Evolutionary conservation across 2,329 filamentous ascomycete genomes (phyloP).

Genomic region (Hypoxylon sp.): DNA sequence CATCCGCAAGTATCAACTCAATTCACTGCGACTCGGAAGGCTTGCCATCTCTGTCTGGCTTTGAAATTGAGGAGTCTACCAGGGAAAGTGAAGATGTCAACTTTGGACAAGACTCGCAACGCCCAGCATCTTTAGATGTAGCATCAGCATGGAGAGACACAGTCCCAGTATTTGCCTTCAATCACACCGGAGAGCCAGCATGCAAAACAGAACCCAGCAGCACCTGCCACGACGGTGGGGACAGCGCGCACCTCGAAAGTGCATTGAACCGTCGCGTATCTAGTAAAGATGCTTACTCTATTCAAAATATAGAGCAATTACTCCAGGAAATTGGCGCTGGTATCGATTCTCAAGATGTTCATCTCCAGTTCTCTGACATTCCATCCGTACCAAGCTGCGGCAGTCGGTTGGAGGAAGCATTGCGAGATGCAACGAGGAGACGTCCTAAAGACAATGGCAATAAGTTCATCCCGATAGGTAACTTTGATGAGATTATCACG

Average conservation of each 20-base stretch:
- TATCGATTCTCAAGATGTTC: neutral
- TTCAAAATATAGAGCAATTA: neutral
- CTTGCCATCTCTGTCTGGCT: too few relatives aligned
- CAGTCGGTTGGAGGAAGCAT: neutral
- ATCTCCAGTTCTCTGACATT: constrained; percentile 2
- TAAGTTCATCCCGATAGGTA: constrained; percentile 20
- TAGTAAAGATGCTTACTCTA: neutral
- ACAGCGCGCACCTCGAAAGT: constrained; percentile 10
- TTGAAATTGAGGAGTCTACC: too few relatives aligned
- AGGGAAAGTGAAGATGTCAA: too few relatives aligned
- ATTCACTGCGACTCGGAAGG: too few relatives aligned
- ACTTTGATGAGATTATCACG: constrained; percentile 22
- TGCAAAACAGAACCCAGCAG: constrained; percentile 1
- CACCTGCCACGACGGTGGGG: constrained; percentile 2
- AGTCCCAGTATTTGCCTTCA: neutral
- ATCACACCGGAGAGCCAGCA: neutral
- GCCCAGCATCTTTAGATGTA: neutral
- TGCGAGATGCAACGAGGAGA: neutral
- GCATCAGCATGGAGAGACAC: constrained; percentile 3
- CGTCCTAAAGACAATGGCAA: neutral
- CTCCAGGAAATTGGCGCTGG: neutral
- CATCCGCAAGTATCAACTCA: too few relatives aligned
- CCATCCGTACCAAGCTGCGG: neutral
- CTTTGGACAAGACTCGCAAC: too few relatives aligned
- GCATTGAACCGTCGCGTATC: neutral